Percentiles rank a stretch among this genome's conserved stretches.
Conservation (phyloP, 805 yeast genomes). For the Ascoidea asiatica region DNA sequence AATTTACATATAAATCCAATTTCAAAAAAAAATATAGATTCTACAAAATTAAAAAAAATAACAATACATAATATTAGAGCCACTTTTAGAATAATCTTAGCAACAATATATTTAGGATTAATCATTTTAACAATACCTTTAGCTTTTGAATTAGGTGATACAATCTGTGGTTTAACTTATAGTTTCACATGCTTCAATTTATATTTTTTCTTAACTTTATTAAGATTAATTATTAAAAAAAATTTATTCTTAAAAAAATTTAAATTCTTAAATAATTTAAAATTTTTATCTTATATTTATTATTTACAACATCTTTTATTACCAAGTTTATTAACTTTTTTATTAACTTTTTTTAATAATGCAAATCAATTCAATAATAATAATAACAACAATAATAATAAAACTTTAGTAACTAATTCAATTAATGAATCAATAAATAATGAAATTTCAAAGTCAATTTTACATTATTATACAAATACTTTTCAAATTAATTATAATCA, state of each 20-base stretch:
- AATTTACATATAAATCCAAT: too few species aligned
- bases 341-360: slow-evolving; percentile 38
- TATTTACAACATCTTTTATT: slow-evolving; percentile 73
- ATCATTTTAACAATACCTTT: slow-evolving; percentile 78
- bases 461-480: slow-evolving; percentile 4
- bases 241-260: slow-evolving; percentile 6
- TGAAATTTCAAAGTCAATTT: slow-evolving; percentile 1
- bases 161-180: slow-evolving; percentile 77
- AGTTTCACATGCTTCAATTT: slow-evolving; percentile 58
- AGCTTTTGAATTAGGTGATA: slow-evolving; percentile 89
- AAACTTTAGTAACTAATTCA: background rate
- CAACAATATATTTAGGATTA: slow-evolving; percentile 49
- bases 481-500: slow-evolving; percentile 9
- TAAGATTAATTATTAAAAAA: slow-evolving; percentile 36
- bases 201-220: slow-evolving; percentile 61
- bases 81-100: slow-evolving; percentile 25
- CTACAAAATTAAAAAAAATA: too few species aligned
- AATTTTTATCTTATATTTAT: slow-evolving; percentile 33
- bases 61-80: slow-evolving; percentile 1
- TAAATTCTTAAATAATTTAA: slow-evolving; percentile 10
- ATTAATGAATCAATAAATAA: background rate
- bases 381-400: slow-evolving; percentile 8
- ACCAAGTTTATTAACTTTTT: slow-evolving; percentile 68
- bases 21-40: too few species aligned
- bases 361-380: slow-evolving; percentile 10